phyloP scores from a whole-genome alignment of 192 early-diverging fungal genomes.

The Podila horticola region DNA sequence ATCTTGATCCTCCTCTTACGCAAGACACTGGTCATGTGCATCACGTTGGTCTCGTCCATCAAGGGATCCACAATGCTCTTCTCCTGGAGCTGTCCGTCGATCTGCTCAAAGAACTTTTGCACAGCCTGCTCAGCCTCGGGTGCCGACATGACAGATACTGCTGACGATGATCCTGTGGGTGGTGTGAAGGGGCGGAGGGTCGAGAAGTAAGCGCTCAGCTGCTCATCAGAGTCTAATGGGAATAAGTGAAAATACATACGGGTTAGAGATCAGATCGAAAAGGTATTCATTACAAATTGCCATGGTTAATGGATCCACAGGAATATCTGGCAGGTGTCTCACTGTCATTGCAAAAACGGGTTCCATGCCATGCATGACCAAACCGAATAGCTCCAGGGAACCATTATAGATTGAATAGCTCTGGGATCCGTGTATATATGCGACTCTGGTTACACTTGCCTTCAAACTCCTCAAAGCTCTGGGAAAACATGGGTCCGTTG shows the following conservation, averaged over 20 bases:
- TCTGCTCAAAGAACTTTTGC: slow-evolving; percentile 35
- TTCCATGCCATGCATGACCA: no score
- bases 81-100: slow-evolving; percentile 8
- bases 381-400: no score
- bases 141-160: slow-evolving; percentile 1
- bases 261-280: neutral
- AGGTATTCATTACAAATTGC: no score
- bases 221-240: slow-evolving; percentile 26
- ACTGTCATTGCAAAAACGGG: no score
- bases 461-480: slow-evolving; percentile 9
- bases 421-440: neutral
- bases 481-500: slow-evolving; percentile 12
- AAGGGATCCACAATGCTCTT: slow-evolving; percentile 16
- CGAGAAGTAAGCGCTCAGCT: slow-evolving; percentile 45
- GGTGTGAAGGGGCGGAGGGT: slow-evolving; percentile 54
- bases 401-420: no score
- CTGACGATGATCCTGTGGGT: slow-evolving; percentile 19
- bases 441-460: slow-evolving; percentile 15
- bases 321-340: no score
- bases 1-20: slow-evolving; percentile 91
- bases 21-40: slow-evolving; percentile 80
- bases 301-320: no score
- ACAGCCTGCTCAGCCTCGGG: slow-evolving; percentile 19
- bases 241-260: neutral
- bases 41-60: slow-evolving; percentile 27